Evolutionary conservation across 2,329 filamentous ascomycete genomes (phyloP).

Genomic region (Colletotrichum sansevieriae): DNA sequence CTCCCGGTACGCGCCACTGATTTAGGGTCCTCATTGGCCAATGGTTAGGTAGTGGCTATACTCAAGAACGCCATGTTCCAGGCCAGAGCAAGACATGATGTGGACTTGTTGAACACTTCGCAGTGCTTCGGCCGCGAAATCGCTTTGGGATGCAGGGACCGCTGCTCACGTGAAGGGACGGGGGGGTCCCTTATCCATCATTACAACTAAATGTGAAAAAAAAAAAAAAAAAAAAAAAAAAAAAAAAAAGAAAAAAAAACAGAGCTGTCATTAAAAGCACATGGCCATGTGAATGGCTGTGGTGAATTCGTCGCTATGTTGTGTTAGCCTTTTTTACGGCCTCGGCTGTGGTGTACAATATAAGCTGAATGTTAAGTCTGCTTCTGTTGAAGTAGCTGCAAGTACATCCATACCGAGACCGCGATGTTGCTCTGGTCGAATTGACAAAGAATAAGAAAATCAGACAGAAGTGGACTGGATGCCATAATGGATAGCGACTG

Average conservation of each 20-base stretch:
- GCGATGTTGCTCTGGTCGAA: too few relatives aligned
- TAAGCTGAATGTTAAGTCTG: neutral
- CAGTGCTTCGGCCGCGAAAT: neutral
- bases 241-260: too few relatives aligned
- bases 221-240: too few relatives aligned
- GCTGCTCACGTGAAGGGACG: constrained; percentile 19
- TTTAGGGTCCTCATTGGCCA: neutral
- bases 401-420: too few relatives aligned
- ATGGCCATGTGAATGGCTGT: too few relatives aligned
- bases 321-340: neutral
- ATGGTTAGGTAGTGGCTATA: neutral
- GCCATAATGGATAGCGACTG: too few relatives aligned
- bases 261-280: too few relatives aligned
- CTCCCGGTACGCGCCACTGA: neutral
- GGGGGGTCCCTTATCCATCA: neutral
- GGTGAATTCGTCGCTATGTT: neutral
- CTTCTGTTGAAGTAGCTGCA: constrained; percentile 8
- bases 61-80: neutral
- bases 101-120: neutral
- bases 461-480: too few relatives aligned
- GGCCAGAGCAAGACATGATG: too few relatives aligned
- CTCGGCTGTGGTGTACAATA: neutral
- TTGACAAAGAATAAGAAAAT: too few relatives aligned
- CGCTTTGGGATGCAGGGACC: neutral
- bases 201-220: too few relatives aligned